Evolutionary conservation across 495 filamentous ascomycete genomes (phyloP), one percentile per base, ranked within the genome.

Genomic region (Mytilinidion resinicola): DNA sequence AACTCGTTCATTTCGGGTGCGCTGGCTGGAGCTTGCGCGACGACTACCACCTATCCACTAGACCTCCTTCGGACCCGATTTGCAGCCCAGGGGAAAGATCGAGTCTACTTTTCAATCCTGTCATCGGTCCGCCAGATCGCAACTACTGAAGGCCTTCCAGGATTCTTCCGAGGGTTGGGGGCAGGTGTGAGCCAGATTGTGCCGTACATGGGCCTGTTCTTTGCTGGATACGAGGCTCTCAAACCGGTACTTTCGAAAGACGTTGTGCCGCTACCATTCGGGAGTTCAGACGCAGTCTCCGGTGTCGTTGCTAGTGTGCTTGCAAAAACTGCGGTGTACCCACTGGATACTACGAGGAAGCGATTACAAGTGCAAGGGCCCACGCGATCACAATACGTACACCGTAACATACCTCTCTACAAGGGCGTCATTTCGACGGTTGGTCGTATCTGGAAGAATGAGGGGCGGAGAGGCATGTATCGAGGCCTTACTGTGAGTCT

Each of bases 121-220:
- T 73, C 79, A 6, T 88, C 88, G 0, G 69, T 97, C 1, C 64
- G 67, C 2, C 83, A 91, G 33, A 97, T 98, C 60, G 71, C 71
- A n/a, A 76, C 73, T 1, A 74, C 86, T 46, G 93, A 98, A 73
- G 93, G 93, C 0, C 20, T 72, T 0, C 62, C 67, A 10, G 93
- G 93, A 0, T 96, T 95, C 72, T 98, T 92, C 73, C 87, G 88
- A 38, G 93, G 93, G 0, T 75, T 93, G 25, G 79, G 79, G 0
- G 89, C 93, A 0, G 90, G 83, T 0, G 76, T 97, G 20, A 84
- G 74, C 14, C 91, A 96, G 73, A 88, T 98, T 38, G 82, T 96
- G 17, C 93, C 93, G 4, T 92, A 91, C 69, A 98, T 97, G 91
- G 95, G 95, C 2, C 69, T 95, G 4, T 97, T 98, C 74, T 98